A percentile compares a stretch with the other conserved stretches of the same genome.
Conservation (phyloP, 192 early-diverging fungal species). For the Martensiomyces pterosporus region DNA sequence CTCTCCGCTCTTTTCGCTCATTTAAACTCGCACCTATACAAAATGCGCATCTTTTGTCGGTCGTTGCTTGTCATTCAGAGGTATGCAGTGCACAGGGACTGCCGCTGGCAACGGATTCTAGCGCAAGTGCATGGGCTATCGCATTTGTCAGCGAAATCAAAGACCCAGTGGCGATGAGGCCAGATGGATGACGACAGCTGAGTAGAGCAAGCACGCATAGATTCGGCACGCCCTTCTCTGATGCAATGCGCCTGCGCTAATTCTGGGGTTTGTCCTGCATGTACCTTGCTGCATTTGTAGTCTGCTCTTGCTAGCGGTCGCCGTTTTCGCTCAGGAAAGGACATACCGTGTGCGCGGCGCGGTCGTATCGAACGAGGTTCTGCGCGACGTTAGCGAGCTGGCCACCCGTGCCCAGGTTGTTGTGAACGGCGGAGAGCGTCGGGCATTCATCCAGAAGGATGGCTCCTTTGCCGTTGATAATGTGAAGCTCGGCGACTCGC, state of each 20-base stretch:
- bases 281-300: conserved; percentile 1
- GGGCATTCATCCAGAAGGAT: conserved; percentile 37
- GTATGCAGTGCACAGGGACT: too few relatives aligned
- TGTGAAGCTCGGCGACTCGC: conserved; percentile 39
- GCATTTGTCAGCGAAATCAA: too few relatives aligned
- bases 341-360: conserved; percentile 46
- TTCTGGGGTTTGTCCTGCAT: not conserved
- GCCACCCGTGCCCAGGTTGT: conserved; percentile 19
- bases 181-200: too few relatives aligned
- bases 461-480: conserved; percentile 43
- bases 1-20: not conserved
- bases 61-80: conserved; percentile 30
- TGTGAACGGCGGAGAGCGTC: conserved; percentile 45
- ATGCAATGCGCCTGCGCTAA: not conserved
- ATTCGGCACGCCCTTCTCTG: too few relatives aligned
- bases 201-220: too few relatives aligned
- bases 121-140: too few relatives aligned
- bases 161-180: too few relatives aligned
- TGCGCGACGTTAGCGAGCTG: conserved; percentile 24
- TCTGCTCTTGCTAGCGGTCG: conserved; percentile 17
- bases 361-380: conserved; percentile 26
- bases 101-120: too few relatives aligned
- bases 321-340: conserved; percentile 16
- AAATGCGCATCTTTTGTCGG: conserved; percentile 14
- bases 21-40: not conserved